Base-by-base conservation (phyloP, 495 filamentous ascomycete species). In the Xylaria castorea region DNA sequence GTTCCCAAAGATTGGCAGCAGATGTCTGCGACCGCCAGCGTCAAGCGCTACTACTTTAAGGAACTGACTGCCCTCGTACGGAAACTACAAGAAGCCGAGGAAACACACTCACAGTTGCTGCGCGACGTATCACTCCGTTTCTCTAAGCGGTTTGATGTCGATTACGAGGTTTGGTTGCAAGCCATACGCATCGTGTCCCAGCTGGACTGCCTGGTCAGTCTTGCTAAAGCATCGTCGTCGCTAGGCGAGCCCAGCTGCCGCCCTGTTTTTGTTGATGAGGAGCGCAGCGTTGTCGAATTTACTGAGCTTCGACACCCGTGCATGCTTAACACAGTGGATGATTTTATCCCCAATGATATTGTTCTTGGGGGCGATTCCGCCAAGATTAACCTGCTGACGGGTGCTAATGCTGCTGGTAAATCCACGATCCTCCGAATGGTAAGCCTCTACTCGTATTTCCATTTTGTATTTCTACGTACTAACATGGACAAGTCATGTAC, bases 371-470 rank as follows among this genome's bases (percentile, higher is more conserved):
- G 97, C 44, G 84, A 88, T 53, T 80, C 85, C 34, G 81, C 94
- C 62, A 97, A 94, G 77, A 95, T 99, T 76, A 92, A 94, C 76
- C 88, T 99, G 51, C 88, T 99, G 50, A 99, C 96, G 5, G 96
- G 96, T 77, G 96, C 96, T 57, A 99, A 99, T 80, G 96, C 96
- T 9, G 97, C 96, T 65, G 96, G 96, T 80, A 99, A 99, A 83
- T 99, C 96, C 11, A 99, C 96, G n/a, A 88, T 98, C 67, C 90
- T 99, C 25, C 90, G 96, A 73, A 98, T 98, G 97, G 93, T 95
- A 85, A 79, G 87, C 81, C 40, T 50, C 0, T 27, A 25, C 12
- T 14, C 58, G n/a, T 53, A 22, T 67, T 75, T 25, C 18, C 42
- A 32, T 73, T n/a, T 2, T 61, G 7, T 27, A 22, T 25, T 58